Percentiles rank a stretch among this genome's conserved stretches.
These are phyloP conservation scores for Solanum sejunctum DNA, from an alignment of 257 asterid species.

Conservation along the genomic window DNA sequence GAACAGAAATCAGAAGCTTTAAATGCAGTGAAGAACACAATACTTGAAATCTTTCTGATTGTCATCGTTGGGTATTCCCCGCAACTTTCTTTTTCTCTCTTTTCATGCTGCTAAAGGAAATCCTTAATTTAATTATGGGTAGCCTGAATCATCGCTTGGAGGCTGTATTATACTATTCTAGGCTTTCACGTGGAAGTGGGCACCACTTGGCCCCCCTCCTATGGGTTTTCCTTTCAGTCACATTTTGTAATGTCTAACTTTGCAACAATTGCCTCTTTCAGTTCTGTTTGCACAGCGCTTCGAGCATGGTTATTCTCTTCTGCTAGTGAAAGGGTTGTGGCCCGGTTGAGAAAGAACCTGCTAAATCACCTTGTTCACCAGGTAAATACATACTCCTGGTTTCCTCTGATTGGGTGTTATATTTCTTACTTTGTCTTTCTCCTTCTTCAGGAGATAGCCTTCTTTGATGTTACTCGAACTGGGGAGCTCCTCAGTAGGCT, in stretches of 20 bases:
- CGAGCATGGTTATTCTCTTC: conserved; percentile 75
- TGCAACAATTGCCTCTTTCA: conserved; percentile 21
- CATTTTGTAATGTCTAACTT: neutral
- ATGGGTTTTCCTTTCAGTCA: neutral
- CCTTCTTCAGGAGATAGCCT: conserved; percentile 61
- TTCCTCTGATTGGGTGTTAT: neutral
- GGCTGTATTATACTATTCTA: neutral
- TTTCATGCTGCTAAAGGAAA: neutral
- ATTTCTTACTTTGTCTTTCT: neutral
- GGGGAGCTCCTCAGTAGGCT: conserved; percentile 92
- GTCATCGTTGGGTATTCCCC: conserved; percentile 55
- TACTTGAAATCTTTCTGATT: conserved; percentile 40
- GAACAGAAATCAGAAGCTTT: conserved; percentile 61
- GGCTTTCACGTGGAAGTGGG: neutral
- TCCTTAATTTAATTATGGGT: neutral
- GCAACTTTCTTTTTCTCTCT: neutral
- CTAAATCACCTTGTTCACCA: conserved; percentile 63
- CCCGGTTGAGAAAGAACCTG: conserved; percentile 47
- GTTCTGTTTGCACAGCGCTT: conserved; percentile 56
- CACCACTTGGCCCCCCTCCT: neutral
- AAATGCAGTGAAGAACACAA: conserved; percentile 46
- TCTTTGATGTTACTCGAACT: conserved; percentile 81
- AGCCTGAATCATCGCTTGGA: neutral
- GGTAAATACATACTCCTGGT: conserved; percentile 26
- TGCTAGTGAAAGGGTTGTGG: conserved; percentile 76